phyloP scores from a whole-genome alignment of 2,329 filamentous ascomycete genomes.

The Neonectria punicea region DNA sequence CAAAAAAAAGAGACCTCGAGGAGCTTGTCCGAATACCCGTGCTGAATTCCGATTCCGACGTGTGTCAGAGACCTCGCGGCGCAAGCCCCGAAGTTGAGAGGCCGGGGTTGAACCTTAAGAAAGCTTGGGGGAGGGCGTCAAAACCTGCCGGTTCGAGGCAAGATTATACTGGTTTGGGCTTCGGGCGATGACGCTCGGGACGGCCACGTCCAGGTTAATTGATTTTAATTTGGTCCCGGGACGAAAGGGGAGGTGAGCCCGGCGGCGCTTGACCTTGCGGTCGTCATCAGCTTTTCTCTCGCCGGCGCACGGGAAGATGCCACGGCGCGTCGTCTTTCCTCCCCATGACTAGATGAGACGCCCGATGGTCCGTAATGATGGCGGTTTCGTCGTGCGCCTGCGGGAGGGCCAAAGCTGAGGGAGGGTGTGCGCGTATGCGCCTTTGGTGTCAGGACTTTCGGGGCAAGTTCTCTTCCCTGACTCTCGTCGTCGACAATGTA shows the following conservation, averaged over 20 bases:
- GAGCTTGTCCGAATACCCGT: neutral
- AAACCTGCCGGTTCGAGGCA: constrained; percentile 7
- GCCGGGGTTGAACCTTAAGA: constrained; percentile 9
- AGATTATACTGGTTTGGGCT: neutral
- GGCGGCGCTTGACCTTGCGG: neutral
- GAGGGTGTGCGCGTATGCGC: neutral
- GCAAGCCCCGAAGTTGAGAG: constrained; percentile 25
- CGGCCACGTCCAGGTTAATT: neutral
- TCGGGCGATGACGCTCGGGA: neutral
- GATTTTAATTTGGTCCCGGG: neutral
- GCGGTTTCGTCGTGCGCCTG: constrained; percentile 13
- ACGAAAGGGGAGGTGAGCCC: constrained; percentile 8
- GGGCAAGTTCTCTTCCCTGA: constrained; percentile 29
- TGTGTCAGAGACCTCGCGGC: neutral
- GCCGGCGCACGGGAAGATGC: constrained; percentile 13
- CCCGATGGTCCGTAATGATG: neutral
- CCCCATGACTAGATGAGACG: neutral
- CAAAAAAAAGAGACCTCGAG: neutral
- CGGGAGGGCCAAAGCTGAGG: constrained; percentile 1
- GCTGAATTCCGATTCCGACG: neutral
- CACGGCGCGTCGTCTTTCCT: neutral
- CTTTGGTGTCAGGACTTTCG: neutral
- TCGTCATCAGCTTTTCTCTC: neutral
- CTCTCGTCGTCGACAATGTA: constrained; percentile 32
- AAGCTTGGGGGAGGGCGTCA: constrained; percentile 1